These are phyloP conservation scores for Raffaelea ambrosiae DNA, from an alignment of 2,329 filamentous ascomycete genomes.

Conservation along the genomic window DNA sequence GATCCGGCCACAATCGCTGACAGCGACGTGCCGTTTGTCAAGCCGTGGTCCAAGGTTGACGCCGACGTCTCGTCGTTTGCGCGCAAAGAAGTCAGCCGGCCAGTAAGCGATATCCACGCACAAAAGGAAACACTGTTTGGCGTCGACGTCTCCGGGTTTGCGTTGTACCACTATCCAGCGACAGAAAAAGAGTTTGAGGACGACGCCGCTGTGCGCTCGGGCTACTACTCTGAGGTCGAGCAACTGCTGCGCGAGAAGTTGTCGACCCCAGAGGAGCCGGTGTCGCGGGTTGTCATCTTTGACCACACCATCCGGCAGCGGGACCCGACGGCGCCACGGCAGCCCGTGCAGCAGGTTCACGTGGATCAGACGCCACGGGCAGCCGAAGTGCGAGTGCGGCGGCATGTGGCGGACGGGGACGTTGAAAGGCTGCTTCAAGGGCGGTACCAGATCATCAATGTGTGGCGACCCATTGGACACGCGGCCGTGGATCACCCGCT, in stretches of 20 bases:
- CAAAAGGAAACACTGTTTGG: conserved; percentile 39
- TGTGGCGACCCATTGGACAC: conserved; percentile 60
- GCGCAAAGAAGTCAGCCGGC: conserved; percentile 32
- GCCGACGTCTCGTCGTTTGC: conserved; percentile 45
- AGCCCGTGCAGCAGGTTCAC: conserved; percentile 62
- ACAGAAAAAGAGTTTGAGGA: conserved; percentile 46
- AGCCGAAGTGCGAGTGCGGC: conserved; percentile 50
- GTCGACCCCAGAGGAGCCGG: conserved; percentile 18
- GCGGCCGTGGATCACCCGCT: conserved; percentile 55
- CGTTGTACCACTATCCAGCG: conserved; percentile 40
- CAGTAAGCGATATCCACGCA: conserved; percentile 48
- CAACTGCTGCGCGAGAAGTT: conserved; percentile 44
- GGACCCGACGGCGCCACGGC: conserved; percentile 44
- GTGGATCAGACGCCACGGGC: conserved; percentile 62
- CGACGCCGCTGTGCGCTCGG: conserved; percentile 41
- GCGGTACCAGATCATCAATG: conserved; percentile 61
- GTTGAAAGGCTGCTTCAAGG: conserved; percentile 47
- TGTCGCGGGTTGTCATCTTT: conserved; percentile 59
- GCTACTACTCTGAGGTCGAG: conserved; percentile 57
- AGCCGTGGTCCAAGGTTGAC: conserved; percentile 60
- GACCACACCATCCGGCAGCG: conserved; percentile 61
- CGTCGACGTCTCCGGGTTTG: conserved; percentile 51
- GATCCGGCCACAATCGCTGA: conserved; percentile 37
- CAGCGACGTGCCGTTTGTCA: conserved; percentile 27
- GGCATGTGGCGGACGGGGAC: conserved; percentile 45